phyloP scores from a whole-genome alignment of 768 basidiomycete genomes.

The Agaricus subrufescens region DNA sequence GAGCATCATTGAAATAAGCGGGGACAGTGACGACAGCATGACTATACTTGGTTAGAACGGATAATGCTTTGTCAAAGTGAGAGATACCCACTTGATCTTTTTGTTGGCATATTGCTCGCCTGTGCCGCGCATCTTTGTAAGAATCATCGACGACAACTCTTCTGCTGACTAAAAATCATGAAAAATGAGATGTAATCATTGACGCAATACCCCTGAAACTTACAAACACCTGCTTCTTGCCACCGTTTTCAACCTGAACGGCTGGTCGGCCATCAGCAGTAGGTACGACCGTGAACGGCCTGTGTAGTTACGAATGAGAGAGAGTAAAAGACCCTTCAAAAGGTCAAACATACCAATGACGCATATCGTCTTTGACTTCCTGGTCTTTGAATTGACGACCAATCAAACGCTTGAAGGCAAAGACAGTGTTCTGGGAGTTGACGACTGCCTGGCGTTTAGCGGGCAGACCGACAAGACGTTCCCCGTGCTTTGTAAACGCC shows the following conservation, averaged over 20 bases:
- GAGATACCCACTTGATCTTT: constrained; percentile 77
- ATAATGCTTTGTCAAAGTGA: not conserved
- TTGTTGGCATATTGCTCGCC: constrained; percentile 92
- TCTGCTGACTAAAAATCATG: constrained; percentile 60
- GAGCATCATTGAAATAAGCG: constrained; percentile 99
- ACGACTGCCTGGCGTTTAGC: constrained; percentile 98
- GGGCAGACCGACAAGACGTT: constrained; percentile 92
- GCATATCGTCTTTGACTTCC: constrained; percentile 89
- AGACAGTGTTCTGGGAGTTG: constrained; percentile 91
- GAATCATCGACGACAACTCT: constrained; percentile 83
- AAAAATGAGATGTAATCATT: constrained; percentile 6
- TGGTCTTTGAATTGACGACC: constrained; percentile 90
- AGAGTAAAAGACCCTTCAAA: not conserved
- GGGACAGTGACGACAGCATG: constrained; percentile 94
- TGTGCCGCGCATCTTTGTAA: constrained; percentile 93
- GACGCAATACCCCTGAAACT: constrained; percentile 22
- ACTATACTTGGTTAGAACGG: constrained; percentile 26
- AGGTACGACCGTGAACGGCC: constrained; percentile 78
- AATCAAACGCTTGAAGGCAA: constrained; percentile 91
- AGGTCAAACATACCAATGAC: constrained; percentile 59
- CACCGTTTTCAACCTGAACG: constrained; percentile 80
- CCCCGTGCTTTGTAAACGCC: constrained; percentile 97
- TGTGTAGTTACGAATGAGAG: constrained; percentile 19
- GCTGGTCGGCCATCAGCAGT: constrained; percentile 74
- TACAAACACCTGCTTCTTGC: constrained; percentile 78